Percentiles rank a stretch among this genome's conserved stretches.
phyloP scores from a whole-genome alignment of 2,329 filamentous ascomycete species.

The Ascochyta koolunga region DNA sequence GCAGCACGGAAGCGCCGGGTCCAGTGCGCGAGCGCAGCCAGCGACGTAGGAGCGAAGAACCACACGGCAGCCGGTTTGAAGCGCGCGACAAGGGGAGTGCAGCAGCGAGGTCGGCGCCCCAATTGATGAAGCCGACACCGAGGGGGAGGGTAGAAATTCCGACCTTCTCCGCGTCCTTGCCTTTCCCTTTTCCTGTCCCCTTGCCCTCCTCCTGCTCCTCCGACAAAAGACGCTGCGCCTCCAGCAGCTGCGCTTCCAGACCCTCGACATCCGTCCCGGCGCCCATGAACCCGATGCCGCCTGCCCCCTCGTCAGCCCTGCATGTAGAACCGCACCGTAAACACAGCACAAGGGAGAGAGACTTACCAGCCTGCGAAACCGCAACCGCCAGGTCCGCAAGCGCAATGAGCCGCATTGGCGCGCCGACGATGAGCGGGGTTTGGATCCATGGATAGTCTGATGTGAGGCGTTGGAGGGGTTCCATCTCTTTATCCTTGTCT shows the following conservation, averaged over 20 bases:
- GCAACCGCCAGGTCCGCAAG: conserved; percentile 63
- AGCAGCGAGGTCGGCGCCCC: conserved; percentile 52
- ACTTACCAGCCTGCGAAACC: conserved; percentile 60
- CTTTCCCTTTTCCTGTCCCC: no score
- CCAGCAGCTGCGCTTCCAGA: conserved; percentile 38
- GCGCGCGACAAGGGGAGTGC: conserved; percentile 59
- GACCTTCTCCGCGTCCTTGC: no score
- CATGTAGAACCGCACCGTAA: no score
- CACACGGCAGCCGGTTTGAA: conserved; percentile 66
- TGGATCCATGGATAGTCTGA: conserved; percentile 64
- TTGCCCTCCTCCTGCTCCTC: no score
- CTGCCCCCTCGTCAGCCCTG: no score
- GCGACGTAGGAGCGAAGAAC: conserved; percentile 66
- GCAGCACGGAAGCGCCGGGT: conserved; percentile 38
- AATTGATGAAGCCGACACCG: conserved; percentile 67
- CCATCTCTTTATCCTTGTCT: no score
- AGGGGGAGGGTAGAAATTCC: conserved; percentile 59
- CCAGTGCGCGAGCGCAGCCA: conserved; percentile 46
- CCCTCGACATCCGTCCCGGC: conserved; percentile 51
- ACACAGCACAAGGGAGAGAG: neutral
- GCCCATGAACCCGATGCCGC: conserved; percentile 56
- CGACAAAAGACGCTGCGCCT: no score
- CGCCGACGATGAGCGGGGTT: conserved; percentile 64
- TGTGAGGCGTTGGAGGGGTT: conserved; percentile 21
- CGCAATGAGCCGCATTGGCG: conserved; percentile 72